Conservation (phyloP, 371 early-diverging fungal genomes). For the Fennellomyces sp. region DNA sequence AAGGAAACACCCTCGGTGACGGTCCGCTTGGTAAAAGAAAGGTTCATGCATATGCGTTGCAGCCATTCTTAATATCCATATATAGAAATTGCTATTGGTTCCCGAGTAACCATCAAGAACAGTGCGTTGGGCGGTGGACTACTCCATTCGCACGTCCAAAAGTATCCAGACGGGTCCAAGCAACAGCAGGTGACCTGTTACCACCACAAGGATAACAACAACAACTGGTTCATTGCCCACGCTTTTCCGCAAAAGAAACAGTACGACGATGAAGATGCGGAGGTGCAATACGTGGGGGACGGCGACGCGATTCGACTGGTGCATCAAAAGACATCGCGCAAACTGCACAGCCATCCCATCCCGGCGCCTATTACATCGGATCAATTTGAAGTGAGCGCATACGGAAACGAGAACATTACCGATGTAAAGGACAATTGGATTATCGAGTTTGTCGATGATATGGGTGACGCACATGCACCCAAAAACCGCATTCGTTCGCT, state of each 20-base stretch:
- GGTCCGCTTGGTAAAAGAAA: constrained; percentile 76
- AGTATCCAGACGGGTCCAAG: constrained; percentile 76
- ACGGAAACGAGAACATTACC: constrained; percentile 58
- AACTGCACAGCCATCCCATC: constrained; percentile 85
- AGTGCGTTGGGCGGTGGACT: constrained; percentile 87
- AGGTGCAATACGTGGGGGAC: constrained; percentile 60
- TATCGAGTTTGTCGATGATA: constrained; percentile 81
- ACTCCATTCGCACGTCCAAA: constrained; percentile 96
- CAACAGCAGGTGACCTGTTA: constrained; percentile 69
- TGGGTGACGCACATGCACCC: constrained; percentile 23
- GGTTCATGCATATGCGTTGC: not conserved
- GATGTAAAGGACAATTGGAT: constrained; percentile 91
- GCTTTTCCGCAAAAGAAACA: constrained; percentile 1
- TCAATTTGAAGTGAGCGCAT: constrained; percentile 90
- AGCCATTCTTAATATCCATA: not conserved
- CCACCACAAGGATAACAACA: constrained; percentile 95
- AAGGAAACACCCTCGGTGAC: constrained; percentile 77
- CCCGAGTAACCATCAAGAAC: constrained; percentile 88
- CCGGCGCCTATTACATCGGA: constrained; percentile 80
- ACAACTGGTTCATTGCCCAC: constrained; percentile 81
- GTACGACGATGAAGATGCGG: constrained; percentile 2
- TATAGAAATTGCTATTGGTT: constrained; percentile 91
- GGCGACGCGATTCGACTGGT: constrained; percentile 84
- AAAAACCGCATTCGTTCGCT: constrained; percentile 63
- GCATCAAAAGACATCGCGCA: constrained; percentile 72